Conservation (phyloP, 345 rosid genomes). For the Euphorbia lathyris region DNA sequence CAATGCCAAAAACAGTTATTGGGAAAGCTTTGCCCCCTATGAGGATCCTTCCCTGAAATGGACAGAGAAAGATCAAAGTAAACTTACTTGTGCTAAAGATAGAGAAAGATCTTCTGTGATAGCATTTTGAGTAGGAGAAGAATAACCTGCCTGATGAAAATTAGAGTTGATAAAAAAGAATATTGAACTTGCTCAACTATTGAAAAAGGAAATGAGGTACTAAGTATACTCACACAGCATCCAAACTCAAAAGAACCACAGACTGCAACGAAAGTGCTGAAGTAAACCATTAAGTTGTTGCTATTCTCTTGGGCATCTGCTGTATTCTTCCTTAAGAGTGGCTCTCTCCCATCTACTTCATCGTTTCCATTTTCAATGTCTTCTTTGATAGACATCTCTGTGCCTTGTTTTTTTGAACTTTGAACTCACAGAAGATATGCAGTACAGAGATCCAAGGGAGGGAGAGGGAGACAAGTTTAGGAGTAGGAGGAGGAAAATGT, state of each 20-base stretch:
- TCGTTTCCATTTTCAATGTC: conserved; percentile 25
- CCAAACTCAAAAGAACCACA: conserved; percentile 87
- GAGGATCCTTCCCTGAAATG: too few relatives aligned
- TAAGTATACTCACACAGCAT: conserved; percentile 57
- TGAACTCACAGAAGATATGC: neutral
- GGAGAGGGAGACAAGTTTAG: neutral
- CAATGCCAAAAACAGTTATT: too few relatives aligned
- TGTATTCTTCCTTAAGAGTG: conserved; percentile 34
- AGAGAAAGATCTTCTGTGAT: conserved; percentile 68
- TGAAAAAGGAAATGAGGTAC: neutral
- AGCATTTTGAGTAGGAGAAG: conserved; percentile 85
- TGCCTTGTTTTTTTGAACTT: too few relatives aligned
- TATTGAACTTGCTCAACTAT: too few relatives aligned
- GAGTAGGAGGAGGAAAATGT: neutral
- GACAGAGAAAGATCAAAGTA: neutral
- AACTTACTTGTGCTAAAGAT: conserved; percentile 55
- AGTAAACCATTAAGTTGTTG: conserved; percentile 72
- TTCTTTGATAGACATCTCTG: conserved; percentile 36
- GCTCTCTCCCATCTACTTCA: conserved; percentile 29
- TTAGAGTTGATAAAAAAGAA: neutral
- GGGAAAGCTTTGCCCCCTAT: too few relatives aligned
- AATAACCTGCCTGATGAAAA: conserved; percentile 80
- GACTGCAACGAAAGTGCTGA: conserved; percentile 75
- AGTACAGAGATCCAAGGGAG: neutral
- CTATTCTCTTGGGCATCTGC: conserved; percentile 10